Base-by-base conservation (phyloP, 139 green algal species). In the Micractinium sp. region DNA sequence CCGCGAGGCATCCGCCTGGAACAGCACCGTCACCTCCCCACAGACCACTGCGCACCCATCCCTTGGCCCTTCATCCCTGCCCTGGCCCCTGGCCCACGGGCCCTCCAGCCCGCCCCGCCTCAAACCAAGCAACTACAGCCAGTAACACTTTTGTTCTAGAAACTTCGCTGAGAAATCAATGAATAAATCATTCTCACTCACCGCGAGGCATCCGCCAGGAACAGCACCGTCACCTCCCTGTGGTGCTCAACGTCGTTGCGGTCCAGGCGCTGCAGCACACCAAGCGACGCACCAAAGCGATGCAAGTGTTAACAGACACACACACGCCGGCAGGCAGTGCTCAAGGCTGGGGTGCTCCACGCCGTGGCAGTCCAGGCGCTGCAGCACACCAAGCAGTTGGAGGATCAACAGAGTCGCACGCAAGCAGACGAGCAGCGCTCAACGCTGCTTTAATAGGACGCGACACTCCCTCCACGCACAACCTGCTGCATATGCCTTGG, bases 211-310 rank as follows among this genome's bases (percentile, higher is more conserved):
- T 96, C 92, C 1, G 85, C 89, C 71, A 95, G 66, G 75, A 95
- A 97, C 25, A 96, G 56, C 25, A 94, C 92, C 31, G 92, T 92
- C 25, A 96, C 89, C 89, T 97, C 94, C 67, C 36, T 12, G 41
- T 87, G 87, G 36, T 90, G 87, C 87, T 90, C 87, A 66, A 90
- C 63, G 9, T 81, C 87, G 22, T 86, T 29, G 31, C 71, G 63
- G 63, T 90, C 87, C 38, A 90, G 85, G 39, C 83, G 66, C 83
- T 88, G 83, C 82, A 35, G 60, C 36, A n/a, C n/a, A n/a, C 87
- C 38, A 90, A 69, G 39, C 83, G 66, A 66, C 81, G 83, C 82
- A 35, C n/a, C 36, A 29, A 63, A n/a, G 23, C 63, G 23, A 73
- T 73, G 22, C 63, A 73, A 29, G 63, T 56, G 63, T 73, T 5